Conservation (phyloP, 352 stramenopile species). For the Phytophthora hibernalis region DNA sequence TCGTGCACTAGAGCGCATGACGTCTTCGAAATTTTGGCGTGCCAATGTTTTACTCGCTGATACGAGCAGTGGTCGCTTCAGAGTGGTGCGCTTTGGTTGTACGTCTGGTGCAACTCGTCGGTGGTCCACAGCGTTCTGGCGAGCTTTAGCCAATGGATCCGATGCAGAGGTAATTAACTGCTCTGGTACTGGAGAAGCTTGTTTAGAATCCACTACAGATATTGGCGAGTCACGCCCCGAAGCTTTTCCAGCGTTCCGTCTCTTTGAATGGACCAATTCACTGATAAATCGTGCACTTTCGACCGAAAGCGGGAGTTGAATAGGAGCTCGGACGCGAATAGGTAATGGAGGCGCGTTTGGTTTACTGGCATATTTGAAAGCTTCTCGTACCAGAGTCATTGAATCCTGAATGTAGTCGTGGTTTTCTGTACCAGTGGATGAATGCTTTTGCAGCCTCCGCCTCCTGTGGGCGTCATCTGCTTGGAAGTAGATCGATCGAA, state of each 20-base stretch:
- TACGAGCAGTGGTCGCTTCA: not conserved
- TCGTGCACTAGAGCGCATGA: not conserved
- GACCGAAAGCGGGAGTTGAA: constrained; percentile 17
- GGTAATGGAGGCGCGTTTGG: constrained; percentile 1
- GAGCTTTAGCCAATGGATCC: too few species aligned
- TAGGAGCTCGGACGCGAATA: constrained; percentile 24
- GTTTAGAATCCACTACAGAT: not conserved
- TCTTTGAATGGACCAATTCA: constrained; percentile 7
- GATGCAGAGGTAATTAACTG: not conserved
- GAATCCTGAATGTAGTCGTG: not conserved
- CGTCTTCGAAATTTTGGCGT: constrained; percentile 1
- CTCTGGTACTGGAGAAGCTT: not conserved
- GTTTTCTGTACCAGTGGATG: not conserved
- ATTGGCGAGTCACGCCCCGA: not conserved
- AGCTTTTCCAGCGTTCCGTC: constrained; percentile 14
- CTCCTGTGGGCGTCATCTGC: not conserved
- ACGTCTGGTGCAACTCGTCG: not conserved
- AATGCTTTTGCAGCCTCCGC: not conserved
- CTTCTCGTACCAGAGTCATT: constrained; percentile 3
- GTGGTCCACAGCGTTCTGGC: not conserved
- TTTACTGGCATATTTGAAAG: constrained; percentile 10
- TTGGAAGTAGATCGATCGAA: constrained; percentile 13
- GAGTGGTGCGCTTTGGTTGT: not conserved
- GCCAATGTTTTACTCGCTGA: not conserved
- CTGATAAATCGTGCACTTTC: constrained; percentile 19